Evolutionary conservation across 2,329 filamentous ascomycete species (phyloP), one percentile per base, ranked within the genome.

Genomic region (Diaporthe helianthi): DNA sequence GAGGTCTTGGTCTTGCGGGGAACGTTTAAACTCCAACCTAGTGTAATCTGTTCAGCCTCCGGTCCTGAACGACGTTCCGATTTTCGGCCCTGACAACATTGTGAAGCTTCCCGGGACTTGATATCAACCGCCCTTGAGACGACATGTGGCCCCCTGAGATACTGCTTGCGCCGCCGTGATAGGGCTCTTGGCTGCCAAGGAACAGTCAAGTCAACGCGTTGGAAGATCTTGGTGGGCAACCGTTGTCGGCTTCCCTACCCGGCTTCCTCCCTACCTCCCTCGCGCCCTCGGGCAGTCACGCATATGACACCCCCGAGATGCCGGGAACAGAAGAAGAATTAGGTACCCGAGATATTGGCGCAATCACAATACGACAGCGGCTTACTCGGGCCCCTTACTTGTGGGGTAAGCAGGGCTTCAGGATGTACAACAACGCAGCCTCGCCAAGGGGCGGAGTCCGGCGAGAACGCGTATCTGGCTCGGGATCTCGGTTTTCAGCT

Each of bases 71-170:
- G 24, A 26, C 24, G 17, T 26, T 63, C 58, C 44, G 58, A 63
- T 63, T 63, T 63, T 63, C 44, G 58, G 58, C 44, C 41, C 26
- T 44, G 58, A 49, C n/a, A 15, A n/a, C n/a, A n/a, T n/a, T n/a
- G n/a, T n/a, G n/a, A n/a, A 63, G 12, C 26, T 24, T 33, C 58
- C 22, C 24, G 29, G 13, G 13, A 49, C n/a, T n/a, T 49, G 24
- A 36, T 33, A 36, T 12, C 7, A 22, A 19, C 29, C 58, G n/a
- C 44, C 58, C n/a, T n/a, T 36, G 58, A 9, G 44, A 36, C 44
- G 29, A 19, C 44, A 33, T 63, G 58, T 29, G 49, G 44, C 44
- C 44, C 55, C 26, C 31, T 26, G 36, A 19, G 36, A 29, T 60
- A 26, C 54, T 31, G 44, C 54, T 26, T n/a, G 24, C 8, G 4